phyloP scores from a whole-genome alignment of 1,284 basidiomycete species.

The Tylopilus sp. region DNA sequence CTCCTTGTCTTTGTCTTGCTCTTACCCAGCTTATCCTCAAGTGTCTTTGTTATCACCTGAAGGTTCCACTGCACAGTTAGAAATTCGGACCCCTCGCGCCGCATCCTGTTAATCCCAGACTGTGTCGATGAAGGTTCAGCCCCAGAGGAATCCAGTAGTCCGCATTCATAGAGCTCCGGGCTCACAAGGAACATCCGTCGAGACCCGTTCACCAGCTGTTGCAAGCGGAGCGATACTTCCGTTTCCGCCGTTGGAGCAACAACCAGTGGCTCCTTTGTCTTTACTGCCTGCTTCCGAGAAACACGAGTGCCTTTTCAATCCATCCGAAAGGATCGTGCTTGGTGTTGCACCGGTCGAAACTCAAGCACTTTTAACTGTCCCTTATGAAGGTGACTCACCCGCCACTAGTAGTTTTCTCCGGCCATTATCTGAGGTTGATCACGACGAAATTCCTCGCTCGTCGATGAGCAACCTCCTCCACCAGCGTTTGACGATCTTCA shows the following conservation, averaged over 20 bases:
- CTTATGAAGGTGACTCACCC: not conserved
- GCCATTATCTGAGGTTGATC: constrained; percentile 3
- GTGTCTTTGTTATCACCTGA: not conserved
- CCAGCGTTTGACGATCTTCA: constrained; percentile 26
- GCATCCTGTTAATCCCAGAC: not conserved
- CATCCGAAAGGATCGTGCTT: not conserved
- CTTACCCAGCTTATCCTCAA: not conserved
- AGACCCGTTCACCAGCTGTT: not conserved
- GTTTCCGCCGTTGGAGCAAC: constrained; percentile 1
- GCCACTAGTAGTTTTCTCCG: not conserved
- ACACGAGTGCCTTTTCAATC: not conserved
- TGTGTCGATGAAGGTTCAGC: not conserved
- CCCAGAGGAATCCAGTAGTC: not conserved
- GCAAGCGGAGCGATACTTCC: not conserved
- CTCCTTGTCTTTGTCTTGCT: not conserved
- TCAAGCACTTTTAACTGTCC: not conserved
- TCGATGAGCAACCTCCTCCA: constrained; percentile 26
- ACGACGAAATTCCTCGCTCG: constrained; percentile 25
- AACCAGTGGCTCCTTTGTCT: not conserved
- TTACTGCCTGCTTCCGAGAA: constrained; percentile 10
- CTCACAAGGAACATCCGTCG: not conserved
- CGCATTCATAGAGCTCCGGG: not conserved
- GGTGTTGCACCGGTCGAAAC: not conserved
- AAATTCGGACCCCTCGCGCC: not conserved
- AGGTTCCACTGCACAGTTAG: not conserved